These are phyloP conservation scores for Epichloe aotearoae DNA, from an alignment of 2,329 filamentous ascomycete species.

Conservation along the genomic window DNA sequence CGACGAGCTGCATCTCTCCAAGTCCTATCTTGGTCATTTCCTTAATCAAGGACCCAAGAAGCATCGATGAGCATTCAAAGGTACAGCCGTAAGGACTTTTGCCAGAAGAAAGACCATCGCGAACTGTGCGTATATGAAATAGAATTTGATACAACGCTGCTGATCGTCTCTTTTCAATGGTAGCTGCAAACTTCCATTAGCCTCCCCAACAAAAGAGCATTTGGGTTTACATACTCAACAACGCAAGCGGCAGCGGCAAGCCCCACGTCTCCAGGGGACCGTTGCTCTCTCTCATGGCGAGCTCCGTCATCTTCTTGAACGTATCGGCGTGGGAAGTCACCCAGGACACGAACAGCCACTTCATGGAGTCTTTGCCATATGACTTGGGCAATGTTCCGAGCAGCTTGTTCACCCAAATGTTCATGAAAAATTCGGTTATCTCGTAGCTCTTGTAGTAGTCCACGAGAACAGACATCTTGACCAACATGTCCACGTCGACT, in stretches of 20 bases:
- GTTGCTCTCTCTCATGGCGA: neutral
- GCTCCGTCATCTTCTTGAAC: neutral
- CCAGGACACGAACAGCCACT: neutral
- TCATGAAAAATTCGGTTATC: conserved; percentile 23
- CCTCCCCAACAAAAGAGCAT: neutral
- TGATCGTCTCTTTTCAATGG: neutral
- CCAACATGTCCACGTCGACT: conserved; percentile 25
- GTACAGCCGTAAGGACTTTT: neutral
- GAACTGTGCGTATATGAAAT: rapidly evolving
- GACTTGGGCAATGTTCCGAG: neutral
- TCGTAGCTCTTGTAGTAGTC: conserved; percentile 30
- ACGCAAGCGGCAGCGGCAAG: neutral
- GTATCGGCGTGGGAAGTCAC: neutral
- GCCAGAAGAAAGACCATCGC: neutral
- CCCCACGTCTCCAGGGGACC: neutral
- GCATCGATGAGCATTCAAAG: neutral
- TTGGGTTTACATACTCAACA: neutral
- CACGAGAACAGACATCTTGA: conserved; percentile 28
- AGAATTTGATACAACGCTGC: neutral
- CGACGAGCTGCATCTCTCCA: neutral
- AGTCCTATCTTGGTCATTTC: neutral
- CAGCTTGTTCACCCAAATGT: neutral
- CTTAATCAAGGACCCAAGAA: neutral
- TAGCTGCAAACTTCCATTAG: neutral
- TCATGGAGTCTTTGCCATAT: neutral